Percentiles rank a stretch among this genome's conserved stretches.
Conservation (phyloP, 2,329 filamentous ascomycete genomes). For the Tolypocladium inflatum region DNA sequence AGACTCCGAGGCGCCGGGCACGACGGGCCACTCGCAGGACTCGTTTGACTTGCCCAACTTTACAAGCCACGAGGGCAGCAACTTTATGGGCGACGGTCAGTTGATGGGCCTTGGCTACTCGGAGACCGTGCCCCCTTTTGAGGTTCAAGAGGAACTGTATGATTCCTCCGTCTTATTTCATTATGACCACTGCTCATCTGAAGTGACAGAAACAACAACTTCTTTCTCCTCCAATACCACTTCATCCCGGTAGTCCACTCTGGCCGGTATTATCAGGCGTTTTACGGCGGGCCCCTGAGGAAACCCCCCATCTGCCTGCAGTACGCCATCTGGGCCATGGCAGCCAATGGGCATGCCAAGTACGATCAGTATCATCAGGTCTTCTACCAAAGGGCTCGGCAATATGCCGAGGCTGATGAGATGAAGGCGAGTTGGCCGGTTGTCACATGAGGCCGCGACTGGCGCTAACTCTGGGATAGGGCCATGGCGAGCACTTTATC, state of each 20-base stretch:
- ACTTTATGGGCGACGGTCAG: conserved; percentile 13
- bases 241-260: conserved; percentile 71
- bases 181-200: neutral
- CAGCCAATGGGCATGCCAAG: conserved; percentile 61
- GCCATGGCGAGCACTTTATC: conserved; percentile 70
- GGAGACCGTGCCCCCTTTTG: conserved; percentile 68
- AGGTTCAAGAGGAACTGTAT: conserved; percentile 77
- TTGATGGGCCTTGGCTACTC: conserved; percentile 74
- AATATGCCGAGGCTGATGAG: conserved; percentile 77
- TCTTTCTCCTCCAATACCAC: conserved; percentile 66
- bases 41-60: conserved; percentile 9
- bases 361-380: conserved; percentile 64
- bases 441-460: neutral
- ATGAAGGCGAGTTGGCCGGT: conserved; percentile 48
- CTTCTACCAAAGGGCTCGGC: conserved; percentile 73
- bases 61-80: neutral
- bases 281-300: conserved; percentile 62
- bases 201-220: conserved; percentile 53
- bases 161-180: conserved; percentile 12
- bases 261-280: conserved; percentile 62
- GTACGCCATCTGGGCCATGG: conserved; percentile 83
- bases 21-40: conserved; percentile 3
- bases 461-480: conserved; percentile 25
- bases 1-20: conserved; percentile 4
- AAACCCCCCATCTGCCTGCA: conserved; percentile 75